Base-by-base conservation (phyloP, 163 green algal genomes). In the Chlorella variabilis region DNA sequence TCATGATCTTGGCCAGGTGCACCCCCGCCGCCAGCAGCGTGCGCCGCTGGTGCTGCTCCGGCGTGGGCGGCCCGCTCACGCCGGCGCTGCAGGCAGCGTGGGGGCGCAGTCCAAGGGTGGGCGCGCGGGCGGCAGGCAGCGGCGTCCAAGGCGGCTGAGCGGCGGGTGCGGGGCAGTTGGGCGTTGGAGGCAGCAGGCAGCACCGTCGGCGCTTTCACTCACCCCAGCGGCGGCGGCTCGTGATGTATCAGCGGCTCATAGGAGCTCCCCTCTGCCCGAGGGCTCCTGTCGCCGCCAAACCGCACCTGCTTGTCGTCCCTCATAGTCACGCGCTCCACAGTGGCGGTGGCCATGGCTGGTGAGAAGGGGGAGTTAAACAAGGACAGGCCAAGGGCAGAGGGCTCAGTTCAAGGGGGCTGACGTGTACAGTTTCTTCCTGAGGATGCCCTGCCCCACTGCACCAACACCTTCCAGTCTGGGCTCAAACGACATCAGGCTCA, bases 1-100 rank as follows among this genome's bases (percentile, higher is more conserved):
- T 65, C 20, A 87, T 87, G 11, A 71, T 25, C 51, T 87, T 87
- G 41, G 56, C 59, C 21, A 87, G 41, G 56, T 84, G 51, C 3
- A 38, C 33, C 34, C 75, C 82, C 2, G 82, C 69, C 13, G 67
- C 58, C 39, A 59, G 38, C 75, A 82, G 75, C n/a, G 62, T 66
- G 31, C 62, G 62, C 33, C 38, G 77, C 48, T 83, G 66, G 31
- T 58, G 51, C 51, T 70, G 41, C 49, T 80, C 38, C 8, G 36
- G 48, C 17, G 73, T 71, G 34, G 73, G 73, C 27, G 56, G 56
- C 11, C 6, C 27, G 11, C 25, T 38, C n/a, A n/a, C n/a, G 59
- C 7, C 63, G 18, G 63, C 34, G 4, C 63, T 71, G 63, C 59
- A 63, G 18, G 18, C 54, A 63, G 23, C 23, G 23, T n/a, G 23